Percentiles rank a stretch among this genome's conserved stretches.
phyloP scores from a whole-genome alignment of 768 basidiomycete species.

The Tremella mesenterica region DNA sequence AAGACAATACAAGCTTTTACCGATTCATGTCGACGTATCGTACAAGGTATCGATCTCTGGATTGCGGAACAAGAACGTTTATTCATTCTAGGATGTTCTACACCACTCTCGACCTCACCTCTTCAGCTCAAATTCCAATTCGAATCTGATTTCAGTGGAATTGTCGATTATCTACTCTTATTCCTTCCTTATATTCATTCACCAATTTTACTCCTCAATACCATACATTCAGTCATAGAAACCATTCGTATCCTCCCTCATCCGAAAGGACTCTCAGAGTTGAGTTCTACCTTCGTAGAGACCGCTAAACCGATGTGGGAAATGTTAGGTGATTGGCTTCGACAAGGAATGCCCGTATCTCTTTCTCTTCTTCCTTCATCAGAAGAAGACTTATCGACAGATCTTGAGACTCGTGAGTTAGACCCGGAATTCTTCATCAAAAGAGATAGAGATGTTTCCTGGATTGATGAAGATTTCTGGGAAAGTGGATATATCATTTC shows the following conservation, averaged over 20 bases:
- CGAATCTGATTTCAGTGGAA: constrained; percentile 2
- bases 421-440: constrained; percentile 30
- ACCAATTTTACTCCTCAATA: constrained; percentile 17
- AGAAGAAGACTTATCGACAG: neutral
- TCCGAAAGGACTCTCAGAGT: neutral
- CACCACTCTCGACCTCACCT: constrained; percentile 12
- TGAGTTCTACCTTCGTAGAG: constrained; percentile 11
- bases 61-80: constrained; percentile 16
- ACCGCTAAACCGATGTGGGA: constrained; percentile 23
- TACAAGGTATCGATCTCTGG: constrained; percentile 14
- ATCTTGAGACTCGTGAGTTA: constrained; percentile 14
- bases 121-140: constrained; percentile 8
- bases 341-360: constrained; percentile 31
- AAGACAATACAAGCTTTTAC: constrained; percentile 30
- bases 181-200: constrained; percentile 7
- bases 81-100: constrained; percentile 8
- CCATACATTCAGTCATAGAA: constrained; percentile 10
- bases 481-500: constrained; percentile 20
- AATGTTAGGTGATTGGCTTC: constrained; percentile 26
- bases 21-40: constrained; percentile 14
- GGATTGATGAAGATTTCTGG: constrained; percentile 40
- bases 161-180: constrained; percentile 9
- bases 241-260: neutral
- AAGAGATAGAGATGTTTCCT: constrained; percentile 31
- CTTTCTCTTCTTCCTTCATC: neutral